Percentiles rank a stretch among this genome's conserved stretches.
phyloP scores from a whole-genome alignment of 2,329 filamentous ascomycete species.

The Waltergamsia citrina region DNA sequence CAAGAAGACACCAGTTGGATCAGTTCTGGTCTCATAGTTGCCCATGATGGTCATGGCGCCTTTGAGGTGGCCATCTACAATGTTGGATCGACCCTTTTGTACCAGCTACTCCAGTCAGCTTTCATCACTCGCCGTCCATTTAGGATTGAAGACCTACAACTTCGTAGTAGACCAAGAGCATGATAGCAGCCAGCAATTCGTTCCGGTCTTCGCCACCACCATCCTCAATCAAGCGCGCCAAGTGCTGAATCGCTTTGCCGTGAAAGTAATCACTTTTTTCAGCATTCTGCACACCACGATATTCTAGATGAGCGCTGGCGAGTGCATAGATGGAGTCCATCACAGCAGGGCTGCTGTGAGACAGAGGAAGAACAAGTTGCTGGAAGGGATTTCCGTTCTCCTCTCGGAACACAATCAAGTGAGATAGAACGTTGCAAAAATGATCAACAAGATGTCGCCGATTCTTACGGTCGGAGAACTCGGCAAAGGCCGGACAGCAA shows the following conservation, averaged over 20 bases:
- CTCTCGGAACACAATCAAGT: slow-evolving; percentile 56
- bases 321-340: slow-evolving; percentile 81
- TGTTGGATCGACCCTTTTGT: slow-evolving; percentile 47
- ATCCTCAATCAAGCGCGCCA: slow-evolving; percentile 44
- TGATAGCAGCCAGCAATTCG: slow-evolving; percentile 51
- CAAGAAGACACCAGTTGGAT: slow-evolving; percentile 46
- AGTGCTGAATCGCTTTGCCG: slow-evolving; percentile 46
- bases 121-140: not conserved
- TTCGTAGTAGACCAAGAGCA: slow-evolving; percentile 55
- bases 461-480: slow-evolving; percentile 45
- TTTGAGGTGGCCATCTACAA: slow-evolving; percentile 51
- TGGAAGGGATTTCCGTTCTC: slow-evolving; percentile 55
- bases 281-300: slow-evolving; percentile 38
- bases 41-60: slow-evolving; percentile 54
- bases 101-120: slow-evolving; percentile 36
- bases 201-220: slow-evolving; percentile 40
- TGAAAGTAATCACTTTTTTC: slow-evolving; percentile 52
- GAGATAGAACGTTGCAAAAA: slow-evolving; percentile 54
- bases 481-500: slow-evolving; percentile 40
- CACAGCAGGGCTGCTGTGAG: slow-evolving; percentile 45
- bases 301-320: slow-evolving; percentile 75
- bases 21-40: slow-evolving; percentile 30
- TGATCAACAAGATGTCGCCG: slow-evolving; percentile 49
- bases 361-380: slow-evolving; percentile 52
- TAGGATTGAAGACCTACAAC: slow-evolving; percentile 34